Evolutionary conservation across 495 filamentous ascomycete species (phyloP), one percentile per base, ranked within the genome.

Genomic region (Aspergillus affinis): DNA sequence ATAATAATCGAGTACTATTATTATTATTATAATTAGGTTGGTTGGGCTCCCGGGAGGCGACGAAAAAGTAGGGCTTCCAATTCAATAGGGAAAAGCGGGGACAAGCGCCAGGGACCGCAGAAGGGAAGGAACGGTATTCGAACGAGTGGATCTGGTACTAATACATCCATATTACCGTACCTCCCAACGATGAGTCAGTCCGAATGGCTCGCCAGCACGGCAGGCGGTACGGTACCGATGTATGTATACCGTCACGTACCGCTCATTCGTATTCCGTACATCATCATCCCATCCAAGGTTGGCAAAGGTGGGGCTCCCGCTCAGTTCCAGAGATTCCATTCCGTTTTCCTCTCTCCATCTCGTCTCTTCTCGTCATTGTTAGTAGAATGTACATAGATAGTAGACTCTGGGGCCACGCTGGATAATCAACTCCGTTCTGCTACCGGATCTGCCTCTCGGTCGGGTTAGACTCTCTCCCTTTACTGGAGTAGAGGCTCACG

Each of bases 21-120:
- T 51, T 56, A 61, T 21, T 21, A 54, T 23, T 26, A 27, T 30
- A 4, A 55, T 49, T 61, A 59, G 18, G 32, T 29, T 66, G 57
- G 58, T 20, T 19, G 51, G 57, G 51, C 27, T 57, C 45, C 29
- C 18, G 51, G 53, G 52, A 61, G 55, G 44, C 50, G 49, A 54
- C 49, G 51, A 61, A 61, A 58, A 65, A 55, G 61, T 61, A 63
- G 53, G 58, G 54, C 55, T 59, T 50, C 4, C 27, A 26, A 41
- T 32, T 17, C 51, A 57, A 48, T 17, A 56, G 55, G 55, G 57
- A 58, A 61, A 65, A 68, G 66, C 62, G 66, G 66, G 64, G 62
- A 60, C 58, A 55, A 56, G 66, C 65, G 62, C 65, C 61, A 68
- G 65, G 62, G 62, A 65, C 63, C 55, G 55, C 32, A 17, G 36